Conservation (phyloP, 1,139 yeast genomes). For the Blastobotrys proliferans region DNA sequence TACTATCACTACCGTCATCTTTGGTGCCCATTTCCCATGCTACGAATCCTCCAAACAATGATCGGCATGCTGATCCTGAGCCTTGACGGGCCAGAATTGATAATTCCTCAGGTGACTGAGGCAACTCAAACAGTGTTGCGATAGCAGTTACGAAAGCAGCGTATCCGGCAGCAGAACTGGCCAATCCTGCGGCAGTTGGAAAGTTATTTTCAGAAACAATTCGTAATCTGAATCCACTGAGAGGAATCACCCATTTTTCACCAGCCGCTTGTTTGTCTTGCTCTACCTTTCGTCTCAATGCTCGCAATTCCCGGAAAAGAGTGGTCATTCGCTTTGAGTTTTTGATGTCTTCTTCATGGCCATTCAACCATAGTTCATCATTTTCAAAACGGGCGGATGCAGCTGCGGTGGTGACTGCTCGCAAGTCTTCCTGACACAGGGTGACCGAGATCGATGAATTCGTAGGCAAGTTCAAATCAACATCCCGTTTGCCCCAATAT, state of each 20-base stretch:
- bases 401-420: conserved; percentile 87
- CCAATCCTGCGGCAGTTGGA: conserved; percentile 98
- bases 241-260: conserved; percentile 46
- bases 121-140: conserved; percentile 75
- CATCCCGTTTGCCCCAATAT: conserved; percentile 98
- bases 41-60: conserved; percentile 93
- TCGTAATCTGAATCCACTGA: conserved; percentile 64
- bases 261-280: conserved; percentile 44
- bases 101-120: conserved; percentile 75
- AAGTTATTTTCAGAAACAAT: conserved; percentile 93
- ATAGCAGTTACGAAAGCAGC: conserved; percentile 91
- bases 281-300: conserved; percentile 52
- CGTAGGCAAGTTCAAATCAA: conserved; percentile 82
- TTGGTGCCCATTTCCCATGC: conserved; percentile 96
- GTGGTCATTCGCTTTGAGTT: conserved; percentile 68
- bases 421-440: conserved; percentile 78
- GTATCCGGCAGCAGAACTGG: conserved; percentile 97
- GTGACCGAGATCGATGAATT: conserved; percentile 95
- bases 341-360: conserved; percentile 51
- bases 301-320: conserved; percentile 72
- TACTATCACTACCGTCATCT: conserved; percentile 78
- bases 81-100: conserved; percentile 96
- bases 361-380: conserved; percentile 83
- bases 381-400: conserved; percentile 50
- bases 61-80: conserved; percentile 96